Conservation (phyloP, 1,139 yeast genomes). For the Sugiyamaella castrensis region DNA sequence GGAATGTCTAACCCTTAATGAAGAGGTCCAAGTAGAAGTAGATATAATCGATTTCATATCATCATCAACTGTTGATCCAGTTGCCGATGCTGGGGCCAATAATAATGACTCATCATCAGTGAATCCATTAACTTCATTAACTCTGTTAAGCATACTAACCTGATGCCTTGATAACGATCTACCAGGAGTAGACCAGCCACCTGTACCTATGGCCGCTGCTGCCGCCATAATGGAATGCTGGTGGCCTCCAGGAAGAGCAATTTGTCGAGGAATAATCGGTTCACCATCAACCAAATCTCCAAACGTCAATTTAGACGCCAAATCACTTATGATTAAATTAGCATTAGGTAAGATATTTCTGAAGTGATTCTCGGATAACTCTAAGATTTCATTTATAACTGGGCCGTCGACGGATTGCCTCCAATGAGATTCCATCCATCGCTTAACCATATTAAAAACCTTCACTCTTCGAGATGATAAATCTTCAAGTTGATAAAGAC, state of each 20-base stretch:
- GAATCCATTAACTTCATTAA: slow-evolving; percentile 23
- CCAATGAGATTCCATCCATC: slow-evolving; percentile 93
- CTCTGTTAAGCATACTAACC: slow-evolving; percentile 18
- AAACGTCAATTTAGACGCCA: slow-evolving; percentile 27
- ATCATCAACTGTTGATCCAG: slow-evolving; percentile 7
- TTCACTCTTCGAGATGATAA: slow-evolving; percentile 63
- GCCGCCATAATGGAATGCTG: slow-evolving; percentile 6
- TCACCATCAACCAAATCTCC: slow-evolving; percentile 26
- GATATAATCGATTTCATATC: slow-evolving; percentile 17
- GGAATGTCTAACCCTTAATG: slow-evolving; percentile 11
- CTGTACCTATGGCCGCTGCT: background rate
- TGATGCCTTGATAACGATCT: slow-evolving; percentile 20
- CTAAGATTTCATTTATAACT: slow-evolving; percentile 63
- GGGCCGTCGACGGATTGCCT: slow-evolving; percentile 57
- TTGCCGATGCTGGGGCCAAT: background rate
- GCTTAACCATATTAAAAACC: slow-evolving; percentile 63
- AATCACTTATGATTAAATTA: slow-evolving; percentile 27
- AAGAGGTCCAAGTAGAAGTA: slow-evolving; percentile 14
- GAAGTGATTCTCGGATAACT: slow-evolving; percentile 62
- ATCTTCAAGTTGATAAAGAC: slow-evolving; percentile 31
- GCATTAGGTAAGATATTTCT: slow-evolving; percentile 25
- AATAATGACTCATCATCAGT: slow-evolving; percentile 7
- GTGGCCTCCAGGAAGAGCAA: slow-evolving; percentile 22
- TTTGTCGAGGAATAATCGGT: slow-evolving; percentile 28
- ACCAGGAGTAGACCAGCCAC: slow-evolving; percentile 5